Conservation (phyloP, 345 rosid species). For the Salix koriyanagi region DNA sequence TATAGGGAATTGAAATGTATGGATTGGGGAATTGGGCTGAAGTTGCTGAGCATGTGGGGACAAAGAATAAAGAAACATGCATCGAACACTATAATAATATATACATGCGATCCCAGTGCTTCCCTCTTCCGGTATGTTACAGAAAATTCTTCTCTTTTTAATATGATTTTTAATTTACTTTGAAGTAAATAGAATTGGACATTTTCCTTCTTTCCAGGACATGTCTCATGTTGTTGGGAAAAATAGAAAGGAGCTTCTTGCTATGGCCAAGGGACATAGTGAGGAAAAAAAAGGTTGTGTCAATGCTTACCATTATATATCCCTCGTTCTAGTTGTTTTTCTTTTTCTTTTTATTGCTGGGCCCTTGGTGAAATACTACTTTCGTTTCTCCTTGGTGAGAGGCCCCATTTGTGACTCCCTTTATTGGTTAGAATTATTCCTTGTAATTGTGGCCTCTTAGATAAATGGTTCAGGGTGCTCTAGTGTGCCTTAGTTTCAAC, state of each 20-base stretch:
- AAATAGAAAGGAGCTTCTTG: conserved; percentile 88
- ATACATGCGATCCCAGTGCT: conserved; percentile 75
- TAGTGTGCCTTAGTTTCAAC: background rate
- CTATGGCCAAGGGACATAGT: conserved; percentile 85
- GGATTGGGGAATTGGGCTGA: conserved; percentile 97
- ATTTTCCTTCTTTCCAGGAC: conserved; percentile 47
- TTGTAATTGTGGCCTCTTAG: background rate
- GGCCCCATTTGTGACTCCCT: background rate
- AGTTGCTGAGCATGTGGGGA: conserved; percentile 96
- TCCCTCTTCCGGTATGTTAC: conserved; percentile 82
- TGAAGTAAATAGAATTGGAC: background rate
- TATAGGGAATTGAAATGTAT: conserved; percentile 96
- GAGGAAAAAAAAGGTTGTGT: conserved; percentile 83
- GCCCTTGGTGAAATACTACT: background rate
- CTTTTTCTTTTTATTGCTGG: background rate
- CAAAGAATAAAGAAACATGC: conserved; percentile 85
- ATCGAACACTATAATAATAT: conserved; percentile 69
- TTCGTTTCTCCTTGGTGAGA: background rate
- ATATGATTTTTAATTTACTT: background rate
- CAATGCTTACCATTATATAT: background rate
- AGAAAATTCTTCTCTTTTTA: conserved; percentile 6
- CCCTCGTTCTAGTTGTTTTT: background rate
- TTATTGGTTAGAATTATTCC: background rate
- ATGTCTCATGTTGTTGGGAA: conserved; percentile 95
- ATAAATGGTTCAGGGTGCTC: background rate